A percentile compares a stretch with the other conserved stretches of the same genome.
Evolutionary conservation across 306 rosid genomes (phyloP).

Genomic region (Trifolium fragiferum): DNA sequence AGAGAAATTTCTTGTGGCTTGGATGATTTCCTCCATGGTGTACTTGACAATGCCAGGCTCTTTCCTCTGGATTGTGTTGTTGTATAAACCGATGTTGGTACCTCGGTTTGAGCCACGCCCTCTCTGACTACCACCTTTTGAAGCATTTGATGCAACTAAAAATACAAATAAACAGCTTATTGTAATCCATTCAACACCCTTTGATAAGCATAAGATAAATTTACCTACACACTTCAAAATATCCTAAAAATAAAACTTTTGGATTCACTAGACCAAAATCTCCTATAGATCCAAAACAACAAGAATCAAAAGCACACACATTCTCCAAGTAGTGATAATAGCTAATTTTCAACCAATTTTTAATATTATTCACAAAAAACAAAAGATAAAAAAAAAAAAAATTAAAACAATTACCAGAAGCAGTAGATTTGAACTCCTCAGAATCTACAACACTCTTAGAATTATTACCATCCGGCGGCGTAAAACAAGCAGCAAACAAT

Average conservation of each 20-base stretch:
- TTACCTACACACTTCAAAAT: slow-evolving; percentile 13
- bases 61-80: slow-evolving; percentile 49
- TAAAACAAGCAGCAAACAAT: slow-evolving; percentile 66
- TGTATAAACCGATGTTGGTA: slow-evolving; percentile 37
- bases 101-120: slow-evolving; percentile 54
- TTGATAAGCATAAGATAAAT: slow-evolving; percentile 30
- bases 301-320: too few relatives aligned
- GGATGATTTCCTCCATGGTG: slow-evolving; percentile 71
- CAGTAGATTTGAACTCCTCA: slow-evolving; percentile 56
- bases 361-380: neutral
- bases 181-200: slow-evolving; percentile 23
- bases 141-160: slow-evolving; percentile 57
- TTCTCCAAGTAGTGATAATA: too few relatives aligned
- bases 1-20: slow-evolving; percentile 83
- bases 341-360: neutral
- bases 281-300: too few relatives aligned
- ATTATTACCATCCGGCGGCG: slow-evolving; percentile 65
- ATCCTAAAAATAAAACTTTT: neutral
- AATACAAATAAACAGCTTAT: slow-evolving; percentile 38
- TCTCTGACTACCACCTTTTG: slow-evolving; percentile 56
- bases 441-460: slow-evolving; percentile 53
- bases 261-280: too few relatives aligned
- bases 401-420: slow-evolving; percentile 37
- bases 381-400: neutral
- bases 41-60: slow-evolving; percentile 65